A percentile compares a stretch with the other conserved stretches of the same genome.
These are phyloP conservation scores for Diaporthe sp. DNA, from an alignment of 2,329 filamentous ascomycete genomes.

Conservation along the genomic window DNA sequence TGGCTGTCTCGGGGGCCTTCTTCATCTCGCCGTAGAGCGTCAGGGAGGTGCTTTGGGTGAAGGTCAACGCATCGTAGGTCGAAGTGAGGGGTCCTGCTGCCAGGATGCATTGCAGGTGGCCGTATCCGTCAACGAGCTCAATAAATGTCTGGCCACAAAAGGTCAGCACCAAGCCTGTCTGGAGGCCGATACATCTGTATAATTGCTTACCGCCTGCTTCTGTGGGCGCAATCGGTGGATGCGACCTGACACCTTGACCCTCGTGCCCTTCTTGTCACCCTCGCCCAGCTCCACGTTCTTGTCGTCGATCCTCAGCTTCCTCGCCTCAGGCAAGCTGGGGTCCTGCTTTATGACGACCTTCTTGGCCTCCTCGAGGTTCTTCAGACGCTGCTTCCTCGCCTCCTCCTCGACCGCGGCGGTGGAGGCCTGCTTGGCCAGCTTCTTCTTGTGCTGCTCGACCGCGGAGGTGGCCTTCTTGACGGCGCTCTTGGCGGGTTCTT, in stretches of 20 bases:
- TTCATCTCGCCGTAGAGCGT: conserved; percentile 87
- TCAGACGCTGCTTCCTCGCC: conserved; percentile 77
- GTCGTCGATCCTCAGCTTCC: conserved; percentile 82
- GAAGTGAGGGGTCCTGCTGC: conserved; percentile 83
- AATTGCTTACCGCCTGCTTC: conserved; percentile 76
- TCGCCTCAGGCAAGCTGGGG: conserved; percentile 79
- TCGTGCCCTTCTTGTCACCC: conserved; percentile 72
- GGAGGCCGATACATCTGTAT: too few species aligned
- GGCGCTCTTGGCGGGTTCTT: conserved; percentile 85
- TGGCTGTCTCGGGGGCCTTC: conserved; percentile 81
- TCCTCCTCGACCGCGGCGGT: conserved; percentile 79
- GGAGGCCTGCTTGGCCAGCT: conserved; percentile 83
- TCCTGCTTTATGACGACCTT: conserved; percentile 81
- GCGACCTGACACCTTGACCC: conserved; percentile 84
- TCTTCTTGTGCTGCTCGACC: conserved; percentile 84
- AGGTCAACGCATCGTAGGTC: conserved; percentile 90
- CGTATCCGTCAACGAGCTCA: conserved; percentile 87
- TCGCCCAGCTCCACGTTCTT: conserved; percentile 74
- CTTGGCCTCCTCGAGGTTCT: conserved; percentile 84
- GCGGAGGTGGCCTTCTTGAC: conserved; percentile 86
- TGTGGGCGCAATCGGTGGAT: conserved; percentile 86
- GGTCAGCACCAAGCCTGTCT: conserved; percentile 13
- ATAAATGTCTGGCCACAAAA: conserved; percentile 68
- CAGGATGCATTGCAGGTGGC: conserved; percentile 87
- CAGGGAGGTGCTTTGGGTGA: conserved; percentile 90